Evolutionary conservation across 2,329 filamentous ascomycete species (phyloP).

Genomic region (Fusarium duplospermum): DNA sequence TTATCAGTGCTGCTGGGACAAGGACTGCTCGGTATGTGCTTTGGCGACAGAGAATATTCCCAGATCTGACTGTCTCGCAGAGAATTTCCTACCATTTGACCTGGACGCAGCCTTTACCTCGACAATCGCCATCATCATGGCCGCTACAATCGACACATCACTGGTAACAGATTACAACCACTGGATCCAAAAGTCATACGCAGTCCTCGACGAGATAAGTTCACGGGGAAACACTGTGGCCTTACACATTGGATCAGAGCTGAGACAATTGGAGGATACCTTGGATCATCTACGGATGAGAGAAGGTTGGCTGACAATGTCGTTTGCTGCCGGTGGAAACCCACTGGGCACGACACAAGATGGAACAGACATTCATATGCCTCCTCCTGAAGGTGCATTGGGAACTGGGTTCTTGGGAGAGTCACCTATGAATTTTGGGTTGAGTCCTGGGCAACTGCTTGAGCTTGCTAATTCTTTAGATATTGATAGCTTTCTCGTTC

Average conservation of each 20-base stretch:
- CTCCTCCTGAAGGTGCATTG: not conserved
- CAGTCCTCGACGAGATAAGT: constrained; percentile 58
- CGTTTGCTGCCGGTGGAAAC: not conserved
- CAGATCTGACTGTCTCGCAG: not conserved
- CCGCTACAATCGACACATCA: constrained; percentile 47
- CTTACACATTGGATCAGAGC: constrained; percentile 42
- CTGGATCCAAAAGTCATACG: constrained; percentile 54
- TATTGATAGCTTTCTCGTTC: not conserved
- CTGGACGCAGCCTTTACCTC: constrained; percentile 19
- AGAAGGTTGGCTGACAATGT: not conserved
- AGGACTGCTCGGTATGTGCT: not conserved
- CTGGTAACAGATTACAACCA: constrained; percentile 46
- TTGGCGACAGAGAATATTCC: fast-evolving
- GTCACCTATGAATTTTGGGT: not conserved
- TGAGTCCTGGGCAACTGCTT: not conserved
- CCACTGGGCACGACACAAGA: not conserved
- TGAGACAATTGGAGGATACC: not conserved
- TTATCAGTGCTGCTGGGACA: not conserved
- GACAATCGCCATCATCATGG: constrained; percentile 52
- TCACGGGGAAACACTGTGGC: constrained; percentile 57
- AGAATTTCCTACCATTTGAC: not conserved
- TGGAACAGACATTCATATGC: not conserved
- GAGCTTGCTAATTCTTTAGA: not conserved
- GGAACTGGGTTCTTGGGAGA: not conserved
- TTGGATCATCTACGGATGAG: not conserved